phyloP scores from a whole-genome alignment of 306 rosid genomes.

The Urtica urens region DNA sequence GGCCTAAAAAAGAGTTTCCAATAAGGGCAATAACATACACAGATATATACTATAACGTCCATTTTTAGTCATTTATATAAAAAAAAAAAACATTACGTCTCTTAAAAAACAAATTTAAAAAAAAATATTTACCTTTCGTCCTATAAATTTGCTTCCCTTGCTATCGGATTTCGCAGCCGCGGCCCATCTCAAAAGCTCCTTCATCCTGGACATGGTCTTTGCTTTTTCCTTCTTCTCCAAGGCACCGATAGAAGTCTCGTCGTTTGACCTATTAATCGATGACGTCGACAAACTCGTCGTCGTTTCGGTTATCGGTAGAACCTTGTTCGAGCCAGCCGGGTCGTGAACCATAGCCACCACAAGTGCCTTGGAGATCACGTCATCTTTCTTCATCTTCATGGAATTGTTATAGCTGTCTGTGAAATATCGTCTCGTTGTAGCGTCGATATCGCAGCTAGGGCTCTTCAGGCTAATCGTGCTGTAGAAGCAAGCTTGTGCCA shows the following conservation, averaged over 20 bases:
- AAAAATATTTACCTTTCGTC: slow-evolving; percentile 39
- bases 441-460: slow-evolving; percentile 1
- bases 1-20: too few relatives aligned
- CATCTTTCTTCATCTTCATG: slow-evolving; percentile 64
- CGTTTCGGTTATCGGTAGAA: slow-evolving; percentile 56
- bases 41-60: too few relatives aligned
- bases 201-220: slow-evolving; percentile 66
- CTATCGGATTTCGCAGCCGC: slow-evolving; percentile 59
- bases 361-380: slow-evolving; percentile 19
- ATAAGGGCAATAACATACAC: too few relatives aligned
- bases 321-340: slow-evolving; percentile 45
- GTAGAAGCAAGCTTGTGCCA: slow-evolving; percentile 39
- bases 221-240: slow-evolving; percentile 32
- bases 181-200: slow-evolving; percentile 86
- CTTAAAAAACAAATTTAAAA: not conserved
- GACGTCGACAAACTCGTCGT: slow-evolving; percentile 30
- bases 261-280: slow-evolving; percentile 16
- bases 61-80: too few relatives aligned
- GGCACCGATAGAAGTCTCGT: slow-evolving; percentile 15
- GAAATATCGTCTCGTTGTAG: slow-evolving; percentile 20
- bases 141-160: slow-evolving; percentile 49
- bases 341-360: slow-evolving; percentile 35
- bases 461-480: slow-evolving; percentile 37
- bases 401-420: too few relatives aligned
- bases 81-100: too few relatives aligned